phyloP scores from a whole-genome alignment of 352 stramenopile genomes.

The Globisporangium uncinulatum region DNA sequence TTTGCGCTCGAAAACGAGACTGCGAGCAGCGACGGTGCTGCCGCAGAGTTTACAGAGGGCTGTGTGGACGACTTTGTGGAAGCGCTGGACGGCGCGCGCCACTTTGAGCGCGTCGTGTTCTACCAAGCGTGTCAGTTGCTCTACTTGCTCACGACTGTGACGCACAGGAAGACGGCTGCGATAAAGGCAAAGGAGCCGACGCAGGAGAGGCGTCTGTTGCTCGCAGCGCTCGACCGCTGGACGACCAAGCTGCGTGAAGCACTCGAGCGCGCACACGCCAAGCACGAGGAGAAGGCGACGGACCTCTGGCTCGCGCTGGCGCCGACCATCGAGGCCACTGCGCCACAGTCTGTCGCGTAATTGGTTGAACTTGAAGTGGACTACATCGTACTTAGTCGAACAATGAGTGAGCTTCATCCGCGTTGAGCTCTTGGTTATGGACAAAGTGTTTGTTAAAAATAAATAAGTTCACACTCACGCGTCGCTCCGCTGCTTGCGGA shows the following conservation, averaged over 20 bases:
- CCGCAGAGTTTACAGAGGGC: constrained; percentile 35
- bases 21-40: constrained; percentile 33
- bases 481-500: constrained; percentile 5
- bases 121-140: constrained; percentile 58
- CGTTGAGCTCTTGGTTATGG: neutral
- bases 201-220: constrained; percentile 4
- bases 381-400: too few relatives aligned
- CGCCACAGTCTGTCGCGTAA: constrained; percentile 13
- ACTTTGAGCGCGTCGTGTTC: constrained; percentile 58
- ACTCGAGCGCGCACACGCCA: constrained; percentile 27
- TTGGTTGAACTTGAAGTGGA: constrained; percentile 15
- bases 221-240: constrained; percentile 32
- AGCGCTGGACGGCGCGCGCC: constrained; percentile 40
- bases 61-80: constrained; percentile 42
- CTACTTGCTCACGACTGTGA: constrained; percentile 33
- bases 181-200: constrained; percentile 25
- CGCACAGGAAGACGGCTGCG: constrained; percentile 20
- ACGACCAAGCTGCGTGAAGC: constrained; percentile 29
- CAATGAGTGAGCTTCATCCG: too few relatives aligned
- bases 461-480: constrained; percentile 6
- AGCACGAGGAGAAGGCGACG: constrained; percentile 35
- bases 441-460: neutral
- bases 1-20: constrained; percentile 51
- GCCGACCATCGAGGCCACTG: constrained; percentile 15
- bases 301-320: constrained; percentile 46